Percentiles rank a stretch among this genome's conserved stretches.
These are phyloP conservation scores for Paramyrothecium sp. DNA, from an alignment of 2,329 filamentous ascomycete species.

Conservation along the genomic window DNA sequence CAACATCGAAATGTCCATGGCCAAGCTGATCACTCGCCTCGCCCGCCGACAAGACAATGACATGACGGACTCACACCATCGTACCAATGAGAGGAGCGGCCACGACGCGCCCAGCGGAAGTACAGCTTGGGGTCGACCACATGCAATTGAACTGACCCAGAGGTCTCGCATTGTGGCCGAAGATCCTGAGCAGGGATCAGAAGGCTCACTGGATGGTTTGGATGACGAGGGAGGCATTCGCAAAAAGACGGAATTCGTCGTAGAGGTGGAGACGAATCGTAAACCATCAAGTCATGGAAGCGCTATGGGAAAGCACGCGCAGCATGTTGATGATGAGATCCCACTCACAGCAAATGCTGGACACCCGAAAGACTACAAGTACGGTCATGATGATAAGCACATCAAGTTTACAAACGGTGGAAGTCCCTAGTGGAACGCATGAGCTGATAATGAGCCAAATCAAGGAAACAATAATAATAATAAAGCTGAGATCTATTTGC, in stretches of 20 bases:
- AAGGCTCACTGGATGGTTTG: neutral
- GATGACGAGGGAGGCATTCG: conserved; percentile 14
- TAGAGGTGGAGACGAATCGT: conserved; percentile 14
- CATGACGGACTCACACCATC: conserved; percentile 15
- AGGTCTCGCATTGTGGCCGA: conserved; percentile 17
- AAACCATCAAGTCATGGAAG: conserved; percentile 5
- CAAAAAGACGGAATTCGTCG: conserved; percentile 16
- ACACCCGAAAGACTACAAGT: conserved; percentile 12
- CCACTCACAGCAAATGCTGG: conserved; percentile 17
- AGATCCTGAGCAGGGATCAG: conserved; percentile 14
- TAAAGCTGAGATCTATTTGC: no score
- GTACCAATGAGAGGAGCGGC: neutral
- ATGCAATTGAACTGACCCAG: conserved; percentile 13
- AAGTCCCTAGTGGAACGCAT: no score
- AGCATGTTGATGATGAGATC: conserved; percentile 12
- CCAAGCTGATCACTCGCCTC: conserved; percentile 45
- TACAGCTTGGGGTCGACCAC: conserved; percentile 10
- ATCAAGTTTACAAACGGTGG: neutral
- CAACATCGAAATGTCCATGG: conserved; percentile 54
- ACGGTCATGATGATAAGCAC: neutral
- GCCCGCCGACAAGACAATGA: conserved; percentile 17
- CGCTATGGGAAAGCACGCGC: neutral
- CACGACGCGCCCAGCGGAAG: conserved; percentile 5
- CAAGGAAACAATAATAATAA: no score
- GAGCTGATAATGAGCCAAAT: no score